Base-by-base conservation (phyloP, 2,329 filamentous ascomycete species). In the Arthroderma uncinatum region DNA sequence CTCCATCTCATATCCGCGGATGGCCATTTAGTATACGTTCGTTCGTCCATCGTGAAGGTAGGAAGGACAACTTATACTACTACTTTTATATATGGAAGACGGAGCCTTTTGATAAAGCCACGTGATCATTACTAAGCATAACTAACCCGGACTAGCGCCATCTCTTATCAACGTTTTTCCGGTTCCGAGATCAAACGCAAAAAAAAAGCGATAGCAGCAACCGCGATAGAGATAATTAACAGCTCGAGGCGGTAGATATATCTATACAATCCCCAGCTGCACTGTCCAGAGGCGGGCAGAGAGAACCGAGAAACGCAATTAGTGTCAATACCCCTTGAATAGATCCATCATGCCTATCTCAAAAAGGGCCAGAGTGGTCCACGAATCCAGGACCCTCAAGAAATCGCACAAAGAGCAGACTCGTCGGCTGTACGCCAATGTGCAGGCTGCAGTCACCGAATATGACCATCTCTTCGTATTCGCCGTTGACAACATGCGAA, bases 381-480 rank as follows among this genome's bases (percentile, higher is more conserved):
- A 95, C 78, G 82, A 95, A 70, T 90, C 91, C 65, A 86, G 93
- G 78, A 91, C 93, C 67, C 78, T 83, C 73, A 96, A 95, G 79
- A 97, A 96, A 79, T 85, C 83, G 62, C 86, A 87, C 74, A 94
- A 95, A 78, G 87, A 96, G 73, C 77, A 84, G 60, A 91, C 91
- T 73, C 82, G 91, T 69, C 85, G 86, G 69, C 85, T 97, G 62
- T 95, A 92, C 76, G 79, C 86, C 73, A 89, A 88, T 72, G 86
- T 98, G 63, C 89, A 90, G 72, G 85, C 91, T 71, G 85, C 84
- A 68, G 80, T 94, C 60, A 86, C 90, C 69, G 78, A 88, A 68
- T 95, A 92, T 79, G 82, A 90, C 74, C 84, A 92, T 79, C 87
- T 92, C 76, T 94, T 94, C 75, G 88, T 96, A 70, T 95, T 98